Evolutionary conservation across 805 yeast species (phyloP), one percentile per base, ranked within the genome.

Genomic region (baker's yeast (Saccharomyces cerevisiae)): DNA sequence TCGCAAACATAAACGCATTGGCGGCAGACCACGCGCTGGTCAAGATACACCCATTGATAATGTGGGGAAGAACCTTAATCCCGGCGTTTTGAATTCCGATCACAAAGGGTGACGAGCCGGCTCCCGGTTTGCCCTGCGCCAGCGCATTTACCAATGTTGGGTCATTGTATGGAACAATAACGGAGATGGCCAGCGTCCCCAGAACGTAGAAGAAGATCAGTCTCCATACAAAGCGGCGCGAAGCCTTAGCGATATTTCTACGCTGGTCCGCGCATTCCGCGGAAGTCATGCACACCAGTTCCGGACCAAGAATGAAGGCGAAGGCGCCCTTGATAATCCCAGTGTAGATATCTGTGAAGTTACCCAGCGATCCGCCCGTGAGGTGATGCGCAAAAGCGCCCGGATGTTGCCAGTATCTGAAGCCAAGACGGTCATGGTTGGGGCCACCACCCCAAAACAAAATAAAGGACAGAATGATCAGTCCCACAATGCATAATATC

Each of bases 21-120:
- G 72, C 74, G 10, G 76, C 73, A 21, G 79, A 75, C 62, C 74
- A 72, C 11, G 85, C 86, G 48, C 86, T 81, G 3, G 83, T 74
- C 65, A 83, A 71, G 59, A 83, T 80, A 52, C 77, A 79, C 10
- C 79, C 87, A 62, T 83, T 83, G 61, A 83, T 76, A 57, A 83
- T 80, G 59, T 81, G 84, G 62, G 83, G 79, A 58, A 82, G 71
- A 6, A 79, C 84, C 24, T 72, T 74, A 51, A 83, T 82, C 54
- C 85, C 85, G 4, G 84, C 85, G 63, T 75, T 79, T 70, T 77
- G 78, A 61, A 79, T 82, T 49, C 85, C 87, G 62, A 83, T 77
- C 53, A 83, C 86, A 59, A 81, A 83, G 2, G 87, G 87, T 31
- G 85, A 81, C 17, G 84, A 83, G 30, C 83, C 77, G 27, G 86